A percentile compares a stretch with the other conserved stretches of the same genome.
These are phyloP conservation scores for Solanum pimpinellifolium DNA, from an alignment of 257 asterid genomes.

Conservation along the genomic window DNA sequence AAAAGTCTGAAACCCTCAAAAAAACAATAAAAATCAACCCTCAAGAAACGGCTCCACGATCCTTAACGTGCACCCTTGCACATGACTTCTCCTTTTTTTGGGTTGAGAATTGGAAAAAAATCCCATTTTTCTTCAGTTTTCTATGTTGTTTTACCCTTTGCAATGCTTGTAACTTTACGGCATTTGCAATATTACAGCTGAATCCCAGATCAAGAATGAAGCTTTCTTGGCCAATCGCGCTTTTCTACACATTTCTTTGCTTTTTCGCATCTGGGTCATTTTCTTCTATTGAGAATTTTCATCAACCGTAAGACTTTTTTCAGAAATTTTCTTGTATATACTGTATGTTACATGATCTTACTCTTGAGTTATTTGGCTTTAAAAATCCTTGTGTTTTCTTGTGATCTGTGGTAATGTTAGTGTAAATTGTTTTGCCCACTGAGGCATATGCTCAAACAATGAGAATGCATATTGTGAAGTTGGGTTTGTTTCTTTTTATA, in stretches of 20 bases:
- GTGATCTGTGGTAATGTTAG: not conserved
- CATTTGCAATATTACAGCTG: constrained; percentile 16
- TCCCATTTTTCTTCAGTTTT: not conserved
- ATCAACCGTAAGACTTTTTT: constrained; percentile 67
- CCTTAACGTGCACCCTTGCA: constrained; percentile 21
- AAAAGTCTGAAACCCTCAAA: not conserved
- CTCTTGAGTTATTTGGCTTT: not conserved
- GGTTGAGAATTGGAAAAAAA: constrained; percentile 21
- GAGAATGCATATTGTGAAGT: not conserved
- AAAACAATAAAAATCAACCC: not conserved
- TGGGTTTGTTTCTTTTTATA: not conserved
- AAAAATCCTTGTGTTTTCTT: not conserved
- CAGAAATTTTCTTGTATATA: not conserved
- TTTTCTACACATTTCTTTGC: constrained; percentile 27
- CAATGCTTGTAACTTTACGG: constrained; percentile 2
- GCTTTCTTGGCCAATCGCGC: constrained; percentile 26
- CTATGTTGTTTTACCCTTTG: not conserved
- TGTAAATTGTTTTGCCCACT: not conserved
- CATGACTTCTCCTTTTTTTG: not conserved
- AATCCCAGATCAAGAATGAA: constrained; percentile 52
- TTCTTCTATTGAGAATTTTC: constrained; percentile 42
- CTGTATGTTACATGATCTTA: not conserved
- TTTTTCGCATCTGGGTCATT: constrained; percentile 35
- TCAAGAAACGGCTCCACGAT: constrained; percentile 12
- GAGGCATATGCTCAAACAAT: not conserved